A percentile compares a stretch with the other conserved stretches of the same genome.
phyloP scores from a whole-genome alignment of 2,329 filamentous ascomycete genomes.

The Lithohypha guttulata region DNA sequence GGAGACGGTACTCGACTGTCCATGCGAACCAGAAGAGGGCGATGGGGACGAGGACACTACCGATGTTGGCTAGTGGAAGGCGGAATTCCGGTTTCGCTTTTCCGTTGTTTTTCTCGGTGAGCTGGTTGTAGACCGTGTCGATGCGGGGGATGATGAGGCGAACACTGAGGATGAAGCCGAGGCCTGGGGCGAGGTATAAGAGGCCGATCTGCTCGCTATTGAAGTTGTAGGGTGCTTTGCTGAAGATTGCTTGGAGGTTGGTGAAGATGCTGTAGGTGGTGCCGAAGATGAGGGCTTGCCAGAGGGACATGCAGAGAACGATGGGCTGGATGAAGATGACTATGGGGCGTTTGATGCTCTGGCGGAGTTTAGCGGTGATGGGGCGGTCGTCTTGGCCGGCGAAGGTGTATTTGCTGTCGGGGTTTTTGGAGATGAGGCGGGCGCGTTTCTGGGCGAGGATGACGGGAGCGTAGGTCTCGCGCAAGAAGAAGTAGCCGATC shows the following conservation, averaged over 20 bases:
- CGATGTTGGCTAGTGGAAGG: slow-evolving; percentile 42
- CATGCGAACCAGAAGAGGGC: slow-evolving; percentile 40
- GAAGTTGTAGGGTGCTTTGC: slow-evolving; percentile 38
- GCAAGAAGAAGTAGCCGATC: slow-evolving; percentile 47
- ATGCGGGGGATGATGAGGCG: slow-evolving; percentile 36
- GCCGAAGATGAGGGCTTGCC: slow-evolving; percentile 6
- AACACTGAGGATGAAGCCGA: slow-evolving; percentile 46
- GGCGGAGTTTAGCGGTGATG: slow-evolving; percentile 22
- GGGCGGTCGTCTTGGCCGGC: slow-evolving; percentile 17
- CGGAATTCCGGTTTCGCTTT: slow-evolving; percentile 41
- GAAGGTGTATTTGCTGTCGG: slow-evolving; percentile 12
- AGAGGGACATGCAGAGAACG: slow-evolving; percentile 5
- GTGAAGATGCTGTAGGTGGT: slow-evolving; percentile 8
- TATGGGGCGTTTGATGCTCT: slow-evolving; percentile 41
- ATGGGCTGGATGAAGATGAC: slow-evolving; percentile 24
- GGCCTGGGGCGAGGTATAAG: slow-evolving; percentile 48
- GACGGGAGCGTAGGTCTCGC: slow-evolving; percentile 52
- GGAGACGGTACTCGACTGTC: slow-evolving; percentile 32
- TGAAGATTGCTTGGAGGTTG: slow-evolving; percentile 5
- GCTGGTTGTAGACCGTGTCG: slow-evolving; percentile 30
- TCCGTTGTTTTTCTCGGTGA: slow-evolving; percentile 21
- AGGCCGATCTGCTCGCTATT: slow-evolving; percentile 44
- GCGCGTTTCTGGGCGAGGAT: slow-evolving; percentile 47
- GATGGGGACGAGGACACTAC: slow-evolving; percentile 29
- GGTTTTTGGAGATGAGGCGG: slow-evolving; percentile 32